Base-by-base conservation (phyloP, 805 yeast genomes). In the Teunomyces stri region DNA sequence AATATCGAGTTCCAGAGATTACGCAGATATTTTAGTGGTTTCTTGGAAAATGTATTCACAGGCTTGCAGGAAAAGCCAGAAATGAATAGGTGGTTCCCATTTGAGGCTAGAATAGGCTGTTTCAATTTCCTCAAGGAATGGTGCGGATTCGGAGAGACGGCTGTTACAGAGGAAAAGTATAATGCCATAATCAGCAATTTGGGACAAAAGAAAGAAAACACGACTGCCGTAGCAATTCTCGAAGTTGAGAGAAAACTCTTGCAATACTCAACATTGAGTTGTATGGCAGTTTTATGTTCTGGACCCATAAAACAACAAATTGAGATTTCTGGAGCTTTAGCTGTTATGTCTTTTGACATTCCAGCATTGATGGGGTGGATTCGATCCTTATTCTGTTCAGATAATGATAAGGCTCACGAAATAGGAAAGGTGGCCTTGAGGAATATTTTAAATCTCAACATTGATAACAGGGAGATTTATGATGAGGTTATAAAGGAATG, bases 101-200 rank as follows among this genome's bases (percentile, higher is more conserved):
- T 91, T 62, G 89, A 85, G 53, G 92, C 90, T 2, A 73, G 97
- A 45, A 82, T 87, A 27, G 85, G 88, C 2, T 87, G 95, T 51
- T 91, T 89, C 68, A 80, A 83, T 40, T 85, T 80, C 57, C 70
- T 94, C 47, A 91, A 87, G 54, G 96, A 89, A 61, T 94, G 99
- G 99, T 90, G 97, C 63, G 96, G 96, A 0, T 82, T 81, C 64
- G 97, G 98, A 2, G 84, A 80, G 44, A 72, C 82, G 20, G 75
- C 80, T 6, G 59, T 83, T 2, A 79, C 89, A 2, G 82, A 81
- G 27, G 86, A 85, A 36, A 72, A 97, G 39, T 89, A 89, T 53
- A 61, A 69, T 4, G 55, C 66, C 1, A 84, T 84, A 81, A 73
- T 81, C 13, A 70, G 70, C 36, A 70, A 66, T 10, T 67, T 70